Evolutionary conservation across 2,329 filamentous ascomycete genomes (phyloP).

Genomic region (Onygenales sp.): DNA sequence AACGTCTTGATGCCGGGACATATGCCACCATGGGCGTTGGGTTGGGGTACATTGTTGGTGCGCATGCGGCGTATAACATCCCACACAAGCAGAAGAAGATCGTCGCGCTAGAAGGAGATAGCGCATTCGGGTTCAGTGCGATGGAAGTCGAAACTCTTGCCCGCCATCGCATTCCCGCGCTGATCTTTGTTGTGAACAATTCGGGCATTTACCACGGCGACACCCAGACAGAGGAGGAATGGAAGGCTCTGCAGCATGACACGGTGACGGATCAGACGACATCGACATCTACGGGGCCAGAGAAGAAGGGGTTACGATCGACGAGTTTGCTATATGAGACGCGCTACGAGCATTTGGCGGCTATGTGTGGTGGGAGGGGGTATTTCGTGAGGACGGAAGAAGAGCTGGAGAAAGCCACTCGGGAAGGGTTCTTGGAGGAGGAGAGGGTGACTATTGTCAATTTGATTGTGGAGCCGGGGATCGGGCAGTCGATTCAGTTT

Average conservation of each 20-base stretch:
- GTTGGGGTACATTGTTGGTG: conserved; percentile 48
- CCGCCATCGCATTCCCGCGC: conserved; percentile 43
- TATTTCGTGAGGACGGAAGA: conserved; percentile 43
- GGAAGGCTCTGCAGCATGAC: conserved; percentile 35
- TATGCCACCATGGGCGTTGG: conserved; percentile 53
- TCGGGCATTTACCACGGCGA: conserved; percentile 43
- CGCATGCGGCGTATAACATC: conserved; percentile 46
- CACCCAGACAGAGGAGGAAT: conserved; percentile 30
- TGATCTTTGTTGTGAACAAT: conserved; percentile 50
- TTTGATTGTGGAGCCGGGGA: conserved; percentile 45
- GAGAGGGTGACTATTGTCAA: conserved; percentile 44
- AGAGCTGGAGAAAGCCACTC: conserved; percentile 42
- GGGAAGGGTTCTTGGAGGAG: conserved; percentile 39
- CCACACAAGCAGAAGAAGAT: conserved; percentile 39
- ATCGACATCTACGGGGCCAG: conserved; percentile 10
- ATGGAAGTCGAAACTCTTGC: conserved; percentile 50
- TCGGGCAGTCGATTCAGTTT: conserved; percentile 31
- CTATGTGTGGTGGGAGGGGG: conserved; percentile 46
- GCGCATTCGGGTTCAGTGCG: conserved; percentile 46
- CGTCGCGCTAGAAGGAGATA: conserved; percentile 48
- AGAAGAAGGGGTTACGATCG: conserved; percentile 33
- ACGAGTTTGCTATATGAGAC: conserved; percentile 46
- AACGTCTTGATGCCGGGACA: conserved; percentile 49
- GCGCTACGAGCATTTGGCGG: conserved; percentile 45
- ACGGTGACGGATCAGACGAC: conserved; percentile 24